Evolutionary conservation across 495 filamentous ascomycete species (phyloP).

Genomic region (Penicilliopsis zonata): DNA sequence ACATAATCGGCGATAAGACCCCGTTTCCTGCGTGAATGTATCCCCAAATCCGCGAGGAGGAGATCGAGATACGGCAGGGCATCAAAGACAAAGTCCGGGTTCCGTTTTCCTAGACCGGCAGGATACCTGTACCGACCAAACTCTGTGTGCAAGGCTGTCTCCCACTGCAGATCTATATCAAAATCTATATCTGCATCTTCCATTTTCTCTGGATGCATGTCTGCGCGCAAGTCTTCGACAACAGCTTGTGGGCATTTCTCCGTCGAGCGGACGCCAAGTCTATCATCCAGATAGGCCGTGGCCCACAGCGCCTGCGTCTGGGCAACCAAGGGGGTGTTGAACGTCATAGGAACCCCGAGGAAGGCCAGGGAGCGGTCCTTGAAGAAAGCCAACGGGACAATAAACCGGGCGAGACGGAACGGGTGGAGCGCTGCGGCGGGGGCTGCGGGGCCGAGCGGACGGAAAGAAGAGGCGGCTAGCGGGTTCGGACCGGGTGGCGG

Average conservation of each 20-base stretch:
- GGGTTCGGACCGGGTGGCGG: too few species aligned
- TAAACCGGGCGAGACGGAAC: slow-evolving; percentile 53
- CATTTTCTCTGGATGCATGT: too few species aligned
- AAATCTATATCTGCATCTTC: too few species aligned
- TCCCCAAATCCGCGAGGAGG: slow-evolving; percentile 53
- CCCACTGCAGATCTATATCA: slow-evolving; percentile 31
- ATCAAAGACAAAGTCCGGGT: slow-evolving; percentile 68
- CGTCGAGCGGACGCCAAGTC: slow-evolving; percentile 18
- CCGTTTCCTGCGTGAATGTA: slow-evolving; percentile 29
- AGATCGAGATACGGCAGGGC: slow-evolving; percentile 67
- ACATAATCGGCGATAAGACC: slow-evolving; percentile 35
- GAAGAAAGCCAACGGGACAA: slow-evolving; percentile 50
- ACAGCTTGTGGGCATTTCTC: too few species aligned
- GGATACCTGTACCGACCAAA: slow-evolving; percentile 62
- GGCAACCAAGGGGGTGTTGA: slow-evolving; percentile 48
- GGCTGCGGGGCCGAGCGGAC: slow-evolving; percentile 15
- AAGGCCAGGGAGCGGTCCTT: slow-evolving; percentile 52
- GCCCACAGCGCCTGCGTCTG: slow-evolving; percentile 67
- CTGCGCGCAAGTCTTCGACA: too few species aligned
- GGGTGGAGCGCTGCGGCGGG: slow-evolving; percentile 23
- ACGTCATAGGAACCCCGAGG: slow-evolving; percentile 49
- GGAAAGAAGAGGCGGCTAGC: slow-evolving; percentile 6
- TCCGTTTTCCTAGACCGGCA: slow-evolving; percentile 47
- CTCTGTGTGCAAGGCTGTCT: slow-evolving; percentile 51
- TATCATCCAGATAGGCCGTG: slow-evolving; percentile 45